A percentile compares a stretch with the other conserved stretches of the same genome.
These are phyloP conservation scores for Picea sitchensis DNA, from an alignment of 75 land plant genomes.

Conservation along the genomic window DNA sequence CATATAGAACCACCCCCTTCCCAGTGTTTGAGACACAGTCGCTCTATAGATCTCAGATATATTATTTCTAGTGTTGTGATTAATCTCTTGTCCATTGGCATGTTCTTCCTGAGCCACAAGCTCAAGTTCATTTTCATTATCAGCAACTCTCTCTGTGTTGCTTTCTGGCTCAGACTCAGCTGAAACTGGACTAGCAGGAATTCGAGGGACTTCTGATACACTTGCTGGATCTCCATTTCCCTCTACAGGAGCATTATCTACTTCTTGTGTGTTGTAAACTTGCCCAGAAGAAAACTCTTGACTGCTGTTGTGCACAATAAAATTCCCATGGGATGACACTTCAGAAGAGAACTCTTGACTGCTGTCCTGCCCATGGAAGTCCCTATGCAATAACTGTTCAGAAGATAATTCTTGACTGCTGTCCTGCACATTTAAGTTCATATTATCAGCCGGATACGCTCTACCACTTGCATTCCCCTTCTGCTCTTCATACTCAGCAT, in stretches of 20 bases:
- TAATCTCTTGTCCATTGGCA: neutral
- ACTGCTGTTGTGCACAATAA: neutral
- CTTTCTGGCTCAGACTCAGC: neutral
- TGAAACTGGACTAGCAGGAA: neutral
- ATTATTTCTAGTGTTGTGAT: neutral
- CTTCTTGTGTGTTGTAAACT: neutral
- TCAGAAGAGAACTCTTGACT: neutral
- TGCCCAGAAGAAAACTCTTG: neutral
- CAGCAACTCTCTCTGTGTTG: neutral
- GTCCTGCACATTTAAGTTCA: neutral
- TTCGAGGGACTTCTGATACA: neutral
- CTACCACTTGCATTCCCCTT: constrained; percentile 13
- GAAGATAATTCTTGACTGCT: neutral
- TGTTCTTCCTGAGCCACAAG: neutral
- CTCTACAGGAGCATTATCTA: neutral
- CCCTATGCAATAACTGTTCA: neutral
- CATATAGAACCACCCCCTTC: constrained; percentile 34
- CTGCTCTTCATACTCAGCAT: constrained; percentile 58
- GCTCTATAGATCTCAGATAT: neutral
- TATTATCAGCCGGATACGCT: neutral
- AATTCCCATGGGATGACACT: neutral
- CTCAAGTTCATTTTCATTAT: neutral
- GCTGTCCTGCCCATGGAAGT: neutral
- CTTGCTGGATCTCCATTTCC: neutral
- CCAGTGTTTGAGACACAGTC: neutral